Evolutionary conservation across 1,284 basidiomycete species (phyloP), one percentile per base, ranked within the genome.

Genomic region (Peniophora sp.): DNA sequence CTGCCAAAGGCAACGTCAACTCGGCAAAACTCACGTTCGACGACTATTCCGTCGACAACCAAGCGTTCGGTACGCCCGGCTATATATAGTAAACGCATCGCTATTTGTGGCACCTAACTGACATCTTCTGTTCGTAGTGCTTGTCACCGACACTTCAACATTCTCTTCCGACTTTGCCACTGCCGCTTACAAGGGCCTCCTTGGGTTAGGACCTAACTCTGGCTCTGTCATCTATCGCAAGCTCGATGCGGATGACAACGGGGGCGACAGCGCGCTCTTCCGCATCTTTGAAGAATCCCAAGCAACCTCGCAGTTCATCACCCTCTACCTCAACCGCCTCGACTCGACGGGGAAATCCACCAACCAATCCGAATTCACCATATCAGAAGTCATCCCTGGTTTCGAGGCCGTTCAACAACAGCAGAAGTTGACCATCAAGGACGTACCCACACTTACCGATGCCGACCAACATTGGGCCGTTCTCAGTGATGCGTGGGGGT

Each of bases 391-490:
- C 43, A 69, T 81, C 0, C 65, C 79, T 2, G 78, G 76, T 2
- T 85, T 76, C 55, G 77, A 80, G 60, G 78, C 78, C 56, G 76
- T 89, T 53, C 71, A 73, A 2, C 73, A 54, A 52, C 80, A 81
- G 72, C 76, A 83, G 1, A 75, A 85, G 60, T 68, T 89, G 39
- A 68, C 76, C 51, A 76, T 90, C n/a, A 77, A 84, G 57, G 79
- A 73, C 42, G 84, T 83, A 32, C 74, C 76, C 55, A 70, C 68
- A 53, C 65, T 83, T 35, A 66, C 82, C 39, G 55, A 66, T 57
- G 60, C 63, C 64, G 83, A 86, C 60, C 87, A 90, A 64, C 87
- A 89, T 64, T 90, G 86, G 87, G 84, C 88, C 57, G 75, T 82
- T 20, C 63, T 81, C 45, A 82, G 81, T 0, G 83, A 87, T 65